Evolutionary conservation across 2,329 filamentous ascomycete species (phyloP), one percentile per base, ranked within the genome.

Genomic region (Huntiella moniliformis): DNA sequence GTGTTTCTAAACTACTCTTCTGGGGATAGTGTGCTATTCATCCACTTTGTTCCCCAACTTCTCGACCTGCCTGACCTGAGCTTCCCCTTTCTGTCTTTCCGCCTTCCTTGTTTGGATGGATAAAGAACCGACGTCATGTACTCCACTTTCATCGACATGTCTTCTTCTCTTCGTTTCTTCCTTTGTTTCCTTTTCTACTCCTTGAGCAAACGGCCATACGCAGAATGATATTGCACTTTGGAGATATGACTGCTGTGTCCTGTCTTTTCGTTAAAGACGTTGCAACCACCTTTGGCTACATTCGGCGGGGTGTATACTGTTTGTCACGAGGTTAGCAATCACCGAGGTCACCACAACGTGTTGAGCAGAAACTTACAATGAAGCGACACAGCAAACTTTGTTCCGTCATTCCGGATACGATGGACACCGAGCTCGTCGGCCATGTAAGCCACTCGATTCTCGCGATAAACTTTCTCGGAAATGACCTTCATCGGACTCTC

Each of bases 371-470:
- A 63, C 70, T 56, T 65, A 75, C 72, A 63, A 63, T 95, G 87
- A 52, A 95, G 64, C 47, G 85, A 93, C 42, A 94, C 78, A 52
- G 86, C 87, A 57, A 80, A 77, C 58, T 84, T 74, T 55, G 72
- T 68, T 41, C 82, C 76, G 18, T 74, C 73, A 60, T 94, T 94
- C 53, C 73, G 75, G 50, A 94, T 79, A 45, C 78, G 76, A 63
- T 95, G 87, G 37, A 95, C 67, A 15, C 87, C 87, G 22, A 94
- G 74, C 63, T 85, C 75, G 59, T 94, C 87, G 35, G 83, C 82
- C 79, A 95, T 94, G 61, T 94, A 94, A 6, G 84, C 79, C 35
- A 93, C 84, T 51, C 80, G 67, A 52, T 88, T 79, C 56, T 79
- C 68, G 42, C 67, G 63, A 56, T 85, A 82, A 37, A 68, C 70